phyloP scores from a whole-genome alignment of 2,329 filamentous ascomycete species.

The Furcasterigmium furcatum region DNA sequence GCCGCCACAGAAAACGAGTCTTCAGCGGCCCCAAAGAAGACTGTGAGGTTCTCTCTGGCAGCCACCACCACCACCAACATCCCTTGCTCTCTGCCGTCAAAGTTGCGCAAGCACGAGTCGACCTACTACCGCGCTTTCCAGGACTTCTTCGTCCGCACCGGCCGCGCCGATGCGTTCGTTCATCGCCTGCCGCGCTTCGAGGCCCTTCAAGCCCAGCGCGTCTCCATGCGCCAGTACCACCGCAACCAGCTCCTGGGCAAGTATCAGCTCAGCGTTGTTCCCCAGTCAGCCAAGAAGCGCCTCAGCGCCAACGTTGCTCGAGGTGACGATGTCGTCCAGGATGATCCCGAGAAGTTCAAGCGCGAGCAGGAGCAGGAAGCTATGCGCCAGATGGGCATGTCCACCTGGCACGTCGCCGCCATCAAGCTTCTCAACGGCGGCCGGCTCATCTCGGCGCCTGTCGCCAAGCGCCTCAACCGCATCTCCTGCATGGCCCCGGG shows the following conservation, averaged over 20 bases:
- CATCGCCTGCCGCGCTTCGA: slow-evolving; percentile 85
- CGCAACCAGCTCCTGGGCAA: slow-evolving; percentile 81
- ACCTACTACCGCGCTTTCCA: slow-evolving; percentile 90
- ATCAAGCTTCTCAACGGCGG: slow-evolving; percentile 61
- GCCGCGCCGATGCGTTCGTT: slow-evolving; percentile 73
- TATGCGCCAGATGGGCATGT: slow-evolving; percentile 63
- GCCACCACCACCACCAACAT: slow-evolving; percentile 39
- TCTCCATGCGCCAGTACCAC: slow-evolving; percentile 70
- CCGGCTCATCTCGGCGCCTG: slow-evolving; percentile 60
- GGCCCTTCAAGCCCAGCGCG: slow-evolving; percentile 78
- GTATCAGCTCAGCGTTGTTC: slow-evolving; percentile 71
- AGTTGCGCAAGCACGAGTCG: slow-evolving; percentile 59
- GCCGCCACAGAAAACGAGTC: slow-evolving; percentile 19
- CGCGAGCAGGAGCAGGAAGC: slow-evolving; percentile 80
- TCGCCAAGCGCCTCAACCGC: slow-evolving; percentile 58
- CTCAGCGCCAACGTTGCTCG: slow-evolving; percentile 71
- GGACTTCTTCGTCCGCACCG: slow-evolving; percentile 64
- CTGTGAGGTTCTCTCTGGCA: slow-evolving; percentile 68
- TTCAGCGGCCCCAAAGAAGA: slow-evolving; percentile 55
- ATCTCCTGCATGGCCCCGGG: slow-evolving; percentile 45
- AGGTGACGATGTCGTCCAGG: slow-evolving; percentile 61
- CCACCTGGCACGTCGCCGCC: slow-evolving; percentile 60
- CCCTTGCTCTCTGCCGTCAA: slow-evolving; percentile 48
- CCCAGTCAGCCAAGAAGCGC: slow-evolving; percentile 67
- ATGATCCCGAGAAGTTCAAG: slow-evolving; percentile 61